Conservation (phyloP, 2,329 filamentous ascomycete genomes). For the Sarocladium oryzae region DNA sequence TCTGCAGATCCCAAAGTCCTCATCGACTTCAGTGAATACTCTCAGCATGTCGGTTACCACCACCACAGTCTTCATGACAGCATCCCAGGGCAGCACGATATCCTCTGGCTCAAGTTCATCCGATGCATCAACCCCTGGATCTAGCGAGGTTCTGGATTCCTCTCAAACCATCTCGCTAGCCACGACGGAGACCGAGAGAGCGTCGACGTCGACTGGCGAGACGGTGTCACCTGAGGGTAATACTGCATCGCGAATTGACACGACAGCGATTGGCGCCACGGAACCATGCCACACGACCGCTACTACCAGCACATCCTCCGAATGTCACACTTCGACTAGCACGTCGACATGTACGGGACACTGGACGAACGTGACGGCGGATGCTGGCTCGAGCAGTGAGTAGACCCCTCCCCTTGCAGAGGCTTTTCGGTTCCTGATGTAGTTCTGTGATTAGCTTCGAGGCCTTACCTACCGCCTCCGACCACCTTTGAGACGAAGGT, state of each 20-base stretch:
- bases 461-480: not conserved
- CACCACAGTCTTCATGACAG: not conserved
- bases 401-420: not conserved
- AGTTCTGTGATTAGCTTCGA: not conserved
- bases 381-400: not conserved
- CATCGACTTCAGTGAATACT: not conserved
- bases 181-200: not conserved
- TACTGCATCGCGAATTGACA: not conserved
- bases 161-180: not conserved
- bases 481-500: constrained; percentile 3
- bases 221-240: not conserved
- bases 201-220: not conserved
- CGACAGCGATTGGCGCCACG: not conserved
- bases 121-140: not conserved
- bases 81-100: not conserved
- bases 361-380: constrained; percentile 2
- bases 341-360: constrained; percentile 3
- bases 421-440: not conserved
- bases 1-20: not conserved
- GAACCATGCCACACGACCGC: constrained; percentile 5
- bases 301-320: not conserved
- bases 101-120: not conserved
- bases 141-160: not conserved
- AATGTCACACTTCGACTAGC: constrained; percentile 5
- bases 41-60: not conserved